Base-by-base conservation (phyloP, 768 basidiomycete genomes). In the Boletellus ananas region DNA sequence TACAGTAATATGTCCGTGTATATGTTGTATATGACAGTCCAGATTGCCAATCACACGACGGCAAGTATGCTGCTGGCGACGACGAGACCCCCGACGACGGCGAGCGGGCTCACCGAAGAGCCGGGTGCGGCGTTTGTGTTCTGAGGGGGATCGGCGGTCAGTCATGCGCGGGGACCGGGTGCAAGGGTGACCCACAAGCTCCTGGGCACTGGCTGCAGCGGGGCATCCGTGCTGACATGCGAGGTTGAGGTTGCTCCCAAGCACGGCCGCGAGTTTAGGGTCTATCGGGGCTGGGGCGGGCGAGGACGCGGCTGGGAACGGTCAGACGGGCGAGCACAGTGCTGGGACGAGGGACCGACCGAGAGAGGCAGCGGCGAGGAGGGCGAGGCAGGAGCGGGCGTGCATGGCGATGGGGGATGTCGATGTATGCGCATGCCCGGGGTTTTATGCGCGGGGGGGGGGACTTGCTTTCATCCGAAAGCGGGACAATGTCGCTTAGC, bases 221-320 rank as follows among this genome's bases (percentile, higher is more conserved):
- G 44, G 2, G 25, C 67, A 69, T 25, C 61, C 65, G 5, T 67
- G 29, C 14, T 41, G 34, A 35, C 66, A 67, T 13, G 38, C 55
- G 11, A 63, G 46, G 23, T 65, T 61, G 18, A 55, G 45, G 49
- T 69, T 67, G 37, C 49, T 67, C 20, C 54, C 44, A 5, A 67
- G 11, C 47, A 58, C 35, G 4, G 47, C 12, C 7, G 63, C 36
- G n/a, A 61, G 25, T 2, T 2, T 20, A 5, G 61, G 12, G 29
- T 67, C 65, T 49, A 67, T 56, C 11, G 64, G 64, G 13, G 55
- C 53, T 18, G 63, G 44, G 14, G 56, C 50, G 16, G 65, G 66
- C 0, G 66, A 58, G 8, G 67, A 52, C 25, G 48, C 39, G 20
- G n/a, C 66, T 67, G 13, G 6, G 35, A 12, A 4, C 3, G 12